Percentiles rank a stretch among this genome's conserved stretches.
These are phyloP conservation scores for Phaffomyces thermotolerans DNA, from an alignment of 805 yeast species.

Conservation along the genomic window DNA sequence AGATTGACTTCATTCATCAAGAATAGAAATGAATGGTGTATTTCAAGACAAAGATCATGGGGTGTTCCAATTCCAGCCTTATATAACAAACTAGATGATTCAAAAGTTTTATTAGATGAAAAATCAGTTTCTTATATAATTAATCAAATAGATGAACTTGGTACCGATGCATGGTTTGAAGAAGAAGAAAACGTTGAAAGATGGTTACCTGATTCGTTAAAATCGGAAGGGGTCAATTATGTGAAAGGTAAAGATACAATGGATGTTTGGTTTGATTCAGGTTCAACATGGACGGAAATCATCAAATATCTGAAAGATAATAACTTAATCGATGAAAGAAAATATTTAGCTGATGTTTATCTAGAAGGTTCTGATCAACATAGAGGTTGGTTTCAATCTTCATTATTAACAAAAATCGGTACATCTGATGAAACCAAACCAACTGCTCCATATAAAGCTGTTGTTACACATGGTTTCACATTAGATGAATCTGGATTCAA, in stretches of 20 bases:
- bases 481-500: constrained; percentile 80
- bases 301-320: constrained; percentile 31
- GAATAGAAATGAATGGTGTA: constrained; percentile 93
- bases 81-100: constrained; percentile 46
- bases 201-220: constrained; percentile 65
- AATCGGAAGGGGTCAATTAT: constrained; percentile 36
- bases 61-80: constrained; percentile 96
- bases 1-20: constrained; percentile 66
- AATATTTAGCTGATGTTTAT: constrained; percentile 68
- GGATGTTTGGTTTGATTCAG: constrained; percentile 99
- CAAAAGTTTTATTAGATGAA: constrained; percentile 55
- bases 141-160: constrained; percentile 43
- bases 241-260: constrained; percentile 80
- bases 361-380: constrained; percentile 98
- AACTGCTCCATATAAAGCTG: constrained; percentile 59
- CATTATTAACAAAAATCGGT: constrained; percentile 72
- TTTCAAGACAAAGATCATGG: constrained; percentile 94
- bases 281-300: constrained; percentile 79
- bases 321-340: constrained; percentile 27
- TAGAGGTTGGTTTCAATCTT: constrained; percentile 98
- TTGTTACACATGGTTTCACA: constrained; percentile 91
- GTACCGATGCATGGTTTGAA: constrained; percentile 79
- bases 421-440: constrained; percentile 18
- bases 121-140: constrained; percentile 54
- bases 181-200: constrained; percentile 41